Evolutionary conservation across 495 filamentous ascomycete species (phyloP).

Genomic region (Echria macrotheca): DNA sequence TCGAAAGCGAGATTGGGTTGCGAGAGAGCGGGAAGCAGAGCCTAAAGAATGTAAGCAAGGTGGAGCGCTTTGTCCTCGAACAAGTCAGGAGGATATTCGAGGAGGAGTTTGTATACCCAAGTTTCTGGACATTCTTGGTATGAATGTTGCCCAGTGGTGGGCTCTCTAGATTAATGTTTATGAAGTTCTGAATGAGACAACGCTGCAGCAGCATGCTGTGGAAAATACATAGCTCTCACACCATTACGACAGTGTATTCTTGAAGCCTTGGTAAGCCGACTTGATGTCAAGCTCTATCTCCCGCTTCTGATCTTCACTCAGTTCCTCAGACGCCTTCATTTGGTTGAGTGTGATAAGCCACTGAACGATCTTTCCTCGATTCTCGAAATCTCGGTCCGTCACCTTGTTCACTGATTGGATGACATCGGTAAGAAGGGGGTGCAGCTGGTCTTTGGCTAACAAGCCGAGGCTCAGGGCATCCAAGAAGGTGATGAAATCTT

Average conservation of each 20-base stretch:
- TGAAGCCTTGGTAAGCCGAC: constrained; percentile 87
- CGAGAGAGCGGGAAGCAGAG: constrained; percentile 87
- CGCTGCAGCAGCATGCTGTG: too few species aligned
- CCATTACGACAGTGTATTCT: constrained; percentile 44
- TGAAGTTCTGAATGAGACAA: too few species aligned
- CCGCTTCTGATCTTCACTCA: constrained; percentile 79
- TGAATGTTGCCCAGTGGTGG: too few species aligned
- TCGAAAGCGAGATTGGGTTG: constrained; percentile 95
- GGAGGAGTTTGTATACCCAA: constrained; percentile 96
- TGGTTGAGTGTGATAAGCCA: constrained; percentile 97
- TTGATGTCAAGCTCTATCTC: constrained; percentile 87
- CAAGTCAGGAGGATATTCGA: constrained; percentile 96
- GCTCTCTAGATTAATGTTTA: too few species aligned
- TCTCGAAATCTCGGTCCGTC: constrained; percentile 87
- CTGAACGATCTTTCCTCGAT: constrained; percentile 91
- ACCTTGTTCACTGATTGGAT: constrained; percentile 97
- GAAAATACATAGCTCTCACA: too few species aligned
- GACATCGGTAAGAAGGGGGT: constrained; percentile 86
- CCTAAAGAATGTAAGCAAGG: constrained; percentile 96
- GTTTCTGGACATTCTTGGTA: constrained; percentile 95
- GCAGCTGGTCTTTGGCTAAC: constrained; percentile 89
- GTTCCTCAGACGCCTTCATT: constrained; percentile 90
- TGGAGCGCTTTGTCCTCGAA: constrained; percentile 93
- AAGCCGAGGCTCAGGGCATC: constrained; percentile 87
- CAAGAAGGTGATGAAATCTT: constrained; percentile 97